phyloP scores from a whole-genome alignment of 495 filamentous ascomycete genomes.

The Penicillium herquei region DNA sequence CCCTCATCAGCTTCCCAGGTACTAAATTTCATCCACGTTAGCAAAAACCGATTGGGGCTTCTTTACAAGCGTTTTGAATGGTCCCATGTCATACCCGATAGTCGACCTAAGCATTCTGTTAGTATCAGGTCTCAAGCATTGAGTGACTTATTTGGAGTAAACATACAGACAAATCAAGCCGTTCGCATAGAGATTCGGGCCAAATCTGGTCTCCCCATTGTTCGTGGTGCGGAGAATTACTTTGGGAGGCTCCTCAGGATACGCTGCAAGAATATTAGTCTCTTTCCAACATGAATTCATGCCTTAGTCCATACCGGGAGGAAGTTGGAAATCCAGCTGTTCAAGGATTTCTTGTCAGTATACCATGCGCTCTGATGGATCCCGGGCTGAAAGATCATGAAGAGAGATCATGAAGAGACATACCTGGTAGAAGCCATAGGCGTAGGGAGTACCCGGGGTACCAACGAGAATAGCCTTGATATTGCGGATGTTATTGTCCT shows the following conservation, averaged over 20 bases:
- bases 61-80: too few relatives aligned
- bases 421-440: slow-evolving; percentile 96
- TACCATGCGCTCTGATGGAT: neutral
- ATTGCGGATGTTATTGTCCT: slow-evolving; percentile 83
- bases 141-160: neutral
- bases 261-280: slow-evolving; percentile 53
- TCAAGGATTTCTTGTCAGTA: neutral
- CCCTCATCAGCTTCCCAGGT: too few relatives aligned
- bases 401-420: slow-evolving; percentile 18
- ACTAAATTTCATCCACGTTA: too few relatives aligned
- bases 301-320: slow-evolving; percentile 20
- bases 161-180: slow-evolving; percentile 89
- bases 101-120: slow-evolving; percentile 65
- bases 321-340: slow-evolving; percentile 40
- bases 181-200: slow-evolving; percentile 90
- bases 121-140: slow-evolving; percentile 4
- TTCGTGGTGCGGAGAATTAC: slow-evolving; percentile 85
- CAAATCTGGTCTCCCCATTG: slow-evolving; percentile 81
- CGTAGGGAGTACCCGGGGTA: slow-evolving; percentile 92
- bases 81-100: slow-evolving; percentile 59
- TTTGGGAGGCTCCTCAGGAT: slow-evolving; percentile 76
- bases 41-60: too few relatives aligned
- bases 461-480: slow-evolving; percentile 88
- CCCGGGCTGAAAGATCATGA: too few relatives aligned
- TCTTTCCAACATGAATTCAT: neutral